Evolutionary conservation across 495 filamentous ascomycete species (phyloP), one percentile per base, ranked within the genome.

Genomic region (Aspergillus conjunctus): DNA sequence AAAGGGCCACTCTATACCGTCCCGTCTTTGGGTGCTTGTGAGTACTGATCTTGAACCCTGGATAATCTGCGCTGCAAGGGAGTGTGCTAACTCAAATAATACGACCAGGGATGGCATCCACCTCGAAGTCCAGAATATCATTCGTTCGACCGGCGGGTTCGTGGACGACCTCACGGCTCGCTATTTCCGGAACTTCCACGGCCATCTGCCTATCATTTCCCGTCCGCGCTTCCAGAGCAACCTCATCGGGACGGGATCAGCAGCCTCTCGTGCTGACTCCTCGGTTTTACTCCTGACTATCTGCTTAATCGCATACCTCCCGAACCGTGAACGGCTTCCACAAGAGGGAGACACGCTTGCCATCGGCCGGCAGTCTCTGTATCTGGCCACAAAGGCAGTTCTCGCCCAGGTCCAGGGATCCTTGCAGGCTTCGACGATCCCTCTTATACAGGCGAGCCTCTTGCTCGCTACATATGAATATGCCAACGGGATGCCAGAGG

Each of bases 121-220:
- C 48, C 54, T 68, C 4, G 68, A 75, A 39, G 64, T 70, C 48
- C 54, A 58, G 15, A 58, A 66, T 21, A 66, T 77, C 20, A 71
- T 79, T 21, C 61, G 61, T 10, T 18, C 59, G 20, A 71, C 71
- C 1, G 73, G 73, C 33, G 67, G 66, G 39, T 69, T 62, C 59
- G 50, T 77, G 4, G 72, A 77, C 45, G 72, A 75, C 21, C 66
- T 79, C 33, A 68, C 52, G 8, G 57, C 44, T 11, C 68, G 68
- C 31, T 79, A 77, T 54, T 79, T 79, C 48, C 64, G 54, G 21
- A 69, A 69, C 2, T 44, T 77, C 15, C 75, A 79, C 59, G 18
- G 17, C 8, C 71, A 66, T 56, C 53, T 77, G 0, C 75, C 73
- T 2, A 71, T 79, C 26, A 61, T 77, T 20, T 77, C 75, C 12